Conservation (phyloP, 1,139 yeast species). For the Pichia sp. region DNA sequence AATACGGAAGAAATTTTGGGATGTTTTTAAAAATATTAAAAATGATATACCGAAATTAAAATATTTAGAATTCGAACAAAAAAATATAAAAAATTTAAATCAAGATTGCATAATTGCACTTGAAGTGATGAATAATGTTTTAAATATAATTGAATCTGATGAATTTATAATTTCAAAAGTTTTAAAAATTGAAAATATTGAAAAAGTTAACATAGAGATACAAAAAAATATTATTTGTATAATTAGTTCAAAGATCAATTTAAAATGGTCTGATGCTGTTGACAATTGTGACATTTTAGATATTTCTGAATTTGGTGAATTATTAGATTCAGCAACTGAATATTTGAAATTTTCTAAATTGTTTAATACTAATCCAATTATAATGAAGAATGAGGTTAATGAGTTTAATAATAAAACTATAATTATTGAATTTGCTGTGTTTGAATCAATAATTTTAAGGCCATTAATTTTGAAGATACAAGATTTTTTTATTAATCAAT, state of each 20-base stretch:
- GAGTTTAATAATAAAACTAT: neutral
- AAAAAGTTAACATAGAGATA: neutral
- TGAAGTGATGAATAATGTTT: neutral
- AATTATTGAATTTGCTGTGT: constrained; percentile 21
- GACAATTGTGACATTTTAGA: neutral
- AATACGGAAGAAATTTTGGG: constrained; percentile 22
- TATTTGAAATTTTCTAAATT: neutral
- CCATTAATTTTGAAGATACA: constrained; percentile 25
- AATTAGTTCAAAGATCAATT: neutral
- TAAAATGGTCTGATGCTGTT: no score
- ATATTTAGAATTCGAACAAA: constrained; percentile 16
- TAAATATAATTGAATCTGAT: neutral
- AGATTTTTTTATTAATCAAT: constrained; percentile 28
- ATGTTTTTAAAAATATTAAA: constrained; percentile 19
- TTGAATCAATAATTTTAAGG: constrained; percentile 32
- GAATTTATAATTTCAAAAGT: neutral
- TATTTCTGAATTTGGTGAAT: constrained; percentile 15
- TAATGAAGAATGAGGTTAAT: neutral
- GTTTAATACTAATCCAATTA: neutral
- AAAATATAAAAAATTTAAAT: constrained; percentile 10
- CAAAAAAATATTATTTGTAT: neutral
- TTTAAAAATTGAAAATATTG: neutral
- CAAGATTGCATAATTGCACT: constrained; percentile 6
- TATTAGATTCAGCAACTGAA: constrained; percentile 5
- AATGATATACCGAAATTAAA: constrained; percentile 15